A percentile compares a stretch with the other conserved stretches of the same genome.
These are phyloP conservation scores for Papiliotrema fonsecae DNA, from an alignment of 1,284 basidiomycete species.

Conservation along the genomic window DNA sequence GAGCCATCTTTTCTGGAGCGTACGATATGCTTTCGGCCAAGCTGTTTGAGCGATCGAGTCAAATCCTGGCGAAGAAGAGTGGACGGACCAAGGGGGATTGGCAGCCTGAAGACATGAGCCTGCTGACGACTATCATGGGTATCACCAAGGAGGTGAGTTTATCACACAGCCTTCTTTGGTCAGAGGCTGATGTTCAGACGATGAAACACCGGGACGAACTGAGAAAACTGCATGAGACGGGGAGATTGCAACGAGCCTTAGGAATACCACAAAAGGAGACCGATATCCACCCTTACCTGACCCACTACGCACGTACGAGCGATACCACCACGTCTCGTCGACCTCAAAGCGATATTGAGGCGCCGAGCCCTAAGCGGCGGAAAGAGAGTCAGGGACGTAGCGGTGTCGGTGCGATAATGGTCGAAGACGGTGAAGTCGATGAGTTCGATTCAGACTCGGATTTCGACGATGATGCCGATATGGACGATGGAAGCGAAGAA, in stretches of 20 bases:
- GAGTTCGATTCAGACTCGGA: conserved; percentile 14
- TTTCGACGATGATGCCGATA: conserved; percentile 3
- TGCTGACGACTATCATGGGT: conserved; percentile 73
- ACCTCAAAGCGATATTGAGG: background rate
- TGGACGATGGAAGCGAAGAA: conserved; percentile 9
- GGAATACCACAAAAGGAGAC: conserved; percentile 18
- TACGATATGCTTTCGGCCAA: conserved; percentile 69
- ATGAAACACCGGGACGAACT: conserved; percentile 23
- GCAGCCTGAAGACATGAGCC: conserved; percentile 66
- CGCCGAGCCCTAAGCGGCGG: background rate
- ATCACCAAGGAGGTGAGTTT: conserved; percentile 69
- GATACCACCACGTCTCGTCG: background rate
- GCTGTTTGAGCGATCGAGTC: conserved; percentile 27
- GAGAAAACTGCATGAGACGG: conserved; percentile 21
- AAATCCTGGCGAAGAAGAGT: conserved; percentile 17
- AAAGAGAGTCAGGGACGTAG: background rate
- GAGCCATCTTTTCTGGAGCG: conserved; percentile 78
- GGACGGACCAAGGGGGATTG: conserved; percentile 22
- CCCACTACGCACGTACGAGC: conserved; percentile 13
- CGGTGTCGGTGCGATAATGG: conserved; percentile 24
- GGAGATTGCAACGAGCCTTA: conserved; percentile 45
- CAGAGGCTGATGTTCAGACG: conserved; percentile 11
- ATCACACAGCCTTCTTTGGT: background rate
- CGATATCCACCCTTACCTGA: conserved; percentile 12
- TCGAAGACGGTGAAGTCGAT: conserved; percentile 28